Base-by-base conservation (phyloP, 164 flowering plant species). In the Sedum album region DNA sequence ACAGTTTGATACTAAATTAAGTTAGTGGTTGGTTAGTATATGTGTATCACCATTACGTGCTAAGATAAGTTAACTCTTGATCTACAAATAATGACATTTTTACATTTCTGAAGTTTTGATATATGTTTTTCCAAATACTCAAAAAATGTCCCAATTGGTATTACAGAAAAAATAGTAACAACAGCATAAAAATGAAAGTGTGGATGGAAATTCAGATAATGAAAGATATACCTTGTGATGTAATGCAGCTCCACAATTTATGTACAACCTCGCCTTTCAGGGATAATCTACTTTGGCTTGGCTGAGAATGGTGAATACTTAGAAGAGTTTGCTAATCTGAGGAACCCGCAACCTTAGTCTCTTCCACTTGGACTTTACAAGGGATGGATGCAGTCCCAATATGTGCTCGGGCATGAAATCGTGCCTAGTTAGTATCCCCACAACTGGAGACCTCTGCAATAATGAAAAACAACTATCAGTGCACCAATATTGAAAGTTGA, bases 381-480 rank as follows among this genome's bases (percentile, higher is more conserved):
- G 76, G 31, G 28, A 42, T 14, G 97, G 96, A 68, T 92, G 79
- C 84, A 88, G 71, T 21, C 79, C 75, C 60, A 92, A 46, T 73
- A 92, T 72, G 70, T 92, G 91, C 65, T 88, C 94, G 2, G 97
- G 83, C 92, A 88, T 86, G 80, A 92, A 89, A 70, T 92, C 97
- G 62, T 92, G 97, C 80, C 97, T 81, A 1, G 97, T 92, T 81
- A 92, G 71, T 73, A 92, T 80, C 10, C 97, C 97, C 71, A 87
- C 88, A 20, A 92, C 88, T 1, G 97, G 94, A 17, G 73, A 70
- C 66, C 84, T 71, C 97, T 91, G 94, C 84, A 84, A 48, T 66
- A 36, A 46, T 60, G 17, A 3, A 48, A 33, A 30, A 33, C n/a
- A 42, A 26, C 21, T n/a, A 25, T 4, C 49, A 53, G 13, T 55